phyloP scores from a whole-genome alignment of 441 rosid genomes.

The Brassica balearica region DNA sequence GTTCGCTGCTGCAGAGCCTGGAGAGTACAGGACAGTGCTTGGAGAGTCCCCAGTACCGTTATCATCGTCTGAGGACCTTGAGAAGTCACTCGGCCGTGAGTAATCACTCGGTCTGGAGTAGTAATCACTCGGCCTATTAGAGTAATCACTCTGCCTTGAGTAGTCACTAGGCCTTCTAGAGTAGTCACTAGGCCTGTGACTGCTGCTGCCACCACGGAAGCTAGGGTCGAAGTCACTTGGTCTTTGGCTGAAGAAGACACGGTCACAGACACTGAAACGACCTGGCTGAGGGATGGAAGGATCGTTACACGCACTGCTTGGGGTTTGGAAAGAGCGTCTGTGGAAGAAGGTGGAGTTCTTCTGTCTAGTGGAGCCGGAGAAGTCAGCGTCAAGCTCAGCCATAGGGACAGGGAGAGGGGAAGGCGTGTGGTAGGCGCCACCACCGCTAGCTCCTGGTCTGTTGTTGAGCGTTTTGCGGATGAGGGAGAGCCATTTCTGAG shows the following conservation, averaged over 20 bases:
- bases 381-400: constrained; percentile 93
- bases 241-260: constrained; percentile 83
- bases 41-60: constrained; percentile 89
- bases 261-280: constrained; percentile 91
- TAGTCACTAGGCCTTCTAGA: constrained; percentile 76
- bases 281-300: constrained; percentile 69
- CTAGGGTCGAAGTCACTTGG: constrained; percentile 78
- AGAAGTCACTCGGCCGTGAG: constrained; percentile 86
- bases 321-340: constrained; percentile 91
- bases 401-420: constrained; percentile 93
- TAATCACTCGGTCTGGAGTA: constrained; percentile 82
- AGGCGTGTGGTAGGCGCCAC: constrained; percentile 58
- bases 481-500: constrained; percentile 47
- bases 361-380: constrained; percentile 87
- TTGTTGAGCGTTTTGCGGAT: too few species aligned
- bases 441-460: too few species aligned
- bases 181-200: constrained; percentile 67
- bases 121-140: constrained; percentile 70
- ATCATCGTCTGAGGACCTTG: constrained; percentile 93
- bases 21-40: constrained; percentile 74
- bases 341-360: constrained; percentile 87
- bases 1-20: constrained; percentile 58
- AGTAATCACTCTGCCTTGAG: constrained; percentile 63
- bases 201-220: constrained; percentile 46
- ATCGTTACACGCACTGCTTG: constrained; percentile 78